phyloP scores from a whole-genome alignment of 2,329 filamentous ascomycete genomes.

The Aspergillus amoenus region DNA sequence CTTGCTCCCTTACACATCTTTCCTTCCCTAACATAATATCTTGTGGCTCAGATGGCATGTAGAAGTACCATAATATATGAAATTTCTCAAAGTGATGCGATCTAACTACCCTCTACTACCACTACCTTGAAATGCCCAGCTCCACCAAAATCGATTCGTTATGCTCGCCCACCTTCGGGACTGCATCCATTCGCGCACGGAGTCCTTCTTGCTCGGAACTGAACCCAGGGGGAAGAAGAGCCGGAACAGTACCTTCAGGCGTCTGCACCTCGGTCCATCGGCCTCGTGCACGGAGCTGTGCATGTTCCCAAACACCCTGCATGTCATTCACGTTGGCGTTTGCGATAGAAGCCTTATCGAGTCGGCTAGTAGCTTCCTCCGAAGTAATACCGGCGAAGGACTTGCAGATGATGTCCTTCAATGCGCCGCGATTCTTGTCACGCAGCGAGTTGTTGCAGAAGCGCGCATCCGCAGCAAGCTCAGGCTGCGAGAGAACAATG shows the following conservation, averaged over 20 bases:
- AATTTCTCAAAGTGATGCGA: neutral
- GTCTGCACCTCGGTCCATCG: slow-evolving; percentile 55
- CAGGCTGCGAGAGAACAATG: slow-evolving; percentile 45
- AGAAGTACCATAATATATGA: neutral
- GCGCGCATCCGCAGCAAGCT: slow-evolving; percentile 46
- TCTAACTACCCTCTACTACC: neutral
- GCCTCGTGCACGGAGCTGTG: slow-evolving; percentile 51
- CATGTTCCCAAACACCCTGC: slow-evolving; percentile 55
- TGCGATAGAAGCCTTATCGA: slow-evolving; percentile 53
- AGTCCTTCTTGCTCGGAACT: slow-evolving; percentile 17
- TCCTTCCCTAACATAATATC: too few relatives aligned
- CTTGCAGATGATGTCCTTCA: slow-evolving; percentile 48
- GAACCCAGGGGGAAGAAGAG: slow-evolving; percentile 53
- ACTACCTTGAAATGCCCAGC: slow-evolving; percentile 30
- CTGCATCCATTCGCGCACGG: slow-evolving; percentile 33
- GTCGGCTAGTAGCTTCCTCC: slow-evolving; percentile 41
- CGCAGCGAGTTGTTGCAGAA: slow-evolving; percentile 51
- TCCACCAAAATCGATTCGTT: slow-evolving; percentile 49
- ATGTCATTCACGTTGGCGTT: slow-evolving; percentile 59
- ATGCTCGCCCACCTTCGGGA: slow-evolving; percentile 54
- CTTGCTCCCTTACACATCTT: too few relatives aligned
- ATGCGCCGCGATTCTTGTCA: slow-evolving; percentile 47
- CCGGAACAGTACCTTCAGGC: slow-evolving; percentile 47
- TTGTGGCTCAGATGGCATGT: too few relatives aligned
- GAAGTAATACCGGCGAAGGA: slow-evolving; percentile 41